Percentiles rank a stretch among this genome's conserved stretches.
Conservation (phyloP, 768 basidiomycete genomes). For the Auriscalpium microsporum region DNA sequence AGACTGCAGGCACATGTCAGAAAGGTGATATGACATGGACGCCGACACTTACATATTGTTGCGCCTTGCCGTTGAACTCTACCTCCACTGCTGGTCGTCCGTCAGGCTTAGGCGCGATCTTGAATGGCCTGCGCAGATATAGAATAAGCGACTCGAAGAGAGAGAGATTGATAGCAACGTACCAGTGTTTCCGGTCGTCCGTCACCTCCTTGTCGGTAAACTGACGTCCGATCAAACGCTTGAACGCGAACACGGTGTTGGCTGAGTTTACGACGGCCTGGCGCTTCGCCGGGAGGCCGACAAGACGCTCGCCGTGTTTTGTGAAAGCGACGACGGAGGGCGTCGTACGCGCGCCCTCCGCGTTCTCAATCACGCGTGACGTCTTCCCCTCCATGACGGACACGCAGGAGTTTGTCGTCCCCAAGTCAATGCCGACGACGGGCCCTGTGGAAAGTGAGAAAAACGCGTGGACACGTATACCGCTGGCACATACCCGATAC, state of each 20-base stretch:
- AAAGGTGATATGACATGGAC: neutral
- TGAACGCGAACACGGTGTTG: conserved; percentile 93
- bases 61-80: conserved; percentile 77
- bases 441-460: conserved; percentile 42
- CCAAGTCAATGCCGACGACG: conserved; percentile 95
- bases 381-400: conserved; percentile 94
- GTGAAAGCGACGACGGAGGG: conserved; percentile 99
- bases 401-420: conserved; percentile 88
- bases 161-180: conserved; percentile 12
- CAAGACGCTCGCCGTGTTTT: conserved; percentile 93
- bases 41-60: conserved; percentile 56
- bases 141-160: neutral
- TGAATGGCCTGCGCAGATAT: conserved; percentile 57
- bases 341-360: conserved; percentile 95
- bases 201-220: conserved; percentile 91
- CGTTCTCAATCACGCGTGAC: conserved; percentile 92
- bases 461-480: neutral
- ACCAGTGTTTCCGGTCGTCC: conserved; percentile 84
- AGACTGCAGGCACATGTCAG: conserved; percentile 40
- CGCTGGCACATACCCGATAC: conserved; percentile 55
- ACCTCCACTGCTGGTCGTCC: conserved; percentile 78
- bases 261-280: conserved; percentile 93
- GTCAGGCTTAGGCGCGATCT: conserved; percentile 61
- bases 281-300: conserved; percentile 94
- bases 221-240: conserved; percentile 90